phyloP scores from a whole-genome alignment of 306 rosid species.

The Vachellia pachyceras region DNA sequence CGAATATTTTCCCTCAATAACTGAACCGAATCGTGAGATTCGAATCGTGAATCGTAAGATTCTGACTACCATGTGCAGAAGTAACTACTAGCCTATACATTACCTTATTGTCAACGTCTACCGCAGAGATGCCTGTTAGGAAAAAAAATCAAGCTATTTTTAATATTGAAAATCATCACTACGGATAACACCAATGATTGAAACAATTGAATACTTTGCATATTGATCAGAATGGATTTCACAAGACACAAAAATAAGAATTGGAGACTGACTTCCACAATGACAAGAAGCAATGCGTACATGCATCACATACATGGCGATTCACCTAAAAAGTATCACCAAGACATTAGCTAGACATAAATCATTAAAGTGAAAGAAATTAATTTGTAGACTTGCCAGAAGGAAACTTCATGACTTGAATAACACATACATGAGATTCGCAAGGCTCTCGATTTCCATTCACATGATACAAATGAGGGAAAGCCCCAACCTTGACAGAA shows the following conservation, averaged over 20 bases:
- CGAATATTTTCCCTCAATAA: too few species aligned
- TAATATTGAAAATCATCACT: conserved; percentile 15
- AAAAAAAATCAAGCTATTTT: conserved; percentile 29
- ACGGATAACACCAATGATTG: not conserved
- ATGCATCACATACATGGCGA: conserved; percentile 31
- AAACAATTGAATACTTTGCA: not conserved
- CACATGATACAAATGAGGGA: conserved; percentile 61
- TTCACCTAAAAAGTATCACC: conserved; percentile 40
- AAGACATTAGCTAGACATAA: conserved; percentile 3
- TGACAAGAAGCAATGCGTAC: not conserved
- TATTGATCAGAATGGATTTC: not conserved
- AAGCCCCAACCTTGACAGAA: conserved; percentile 55
- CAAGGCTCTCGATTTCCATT: conserved; percentile 47
- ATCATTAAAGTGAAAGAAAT: not conserved
- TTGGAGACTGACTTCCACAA: conserved; percentile 39
- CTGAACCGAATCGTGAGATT: too few species aligned
- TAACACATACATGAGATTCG: conserved; percentile 58
- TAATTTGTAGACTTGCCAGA: not conserved
- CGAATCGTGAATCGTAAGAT: too few species aligned
- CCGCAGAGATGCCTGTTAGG: conserved; percentile 65
- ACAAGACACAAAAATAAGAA: not conserved
- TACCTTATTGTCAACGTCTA: conserved; percentile 88
- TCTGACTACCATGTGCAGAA: too few species aligned
- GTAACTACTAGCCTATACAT: not conserved
- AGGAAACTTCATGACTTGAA: not conserved